These are phyloP conservation scores for Catharanthus roseus DNA, from an alignment of 257 asterid genomes.

Conservation along the genomic window DNA sequence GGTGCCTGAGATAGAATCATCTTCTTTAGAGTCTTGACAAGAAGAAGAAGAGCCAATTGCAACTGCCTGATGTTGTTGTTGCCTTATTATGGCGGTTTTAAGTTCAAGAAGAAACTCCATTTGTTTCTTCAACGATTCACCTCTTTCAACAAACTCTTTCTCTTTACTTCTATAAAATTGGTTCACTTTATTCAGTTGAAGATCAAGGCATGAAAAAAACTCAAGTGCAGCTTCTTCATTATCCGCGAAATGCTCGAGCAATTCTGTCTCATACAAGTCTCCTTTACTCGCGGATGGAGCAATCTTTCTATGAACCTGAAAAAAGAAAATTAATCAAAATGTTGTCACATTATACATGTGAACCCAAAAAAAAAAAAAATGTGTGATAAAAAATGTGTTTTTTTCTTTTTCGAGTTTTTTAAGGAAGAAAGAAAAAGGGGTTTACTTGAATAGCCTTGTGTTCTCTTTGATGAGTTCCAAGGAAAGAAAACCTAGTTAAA, in stretches of 20 bases:
- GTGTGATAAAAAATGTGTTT: not conserved
- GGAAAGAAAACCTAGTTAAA: constrained; percentile 32
- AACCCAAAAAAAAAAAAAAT: not conserved
- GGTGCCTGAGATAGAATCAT: constrained; percentile 65
- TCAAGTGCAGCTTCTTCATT: constrained; percentile 63
- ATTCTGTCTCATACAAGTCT: constrained; percentile 69
- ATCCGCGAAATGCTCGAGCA: constrained; percentile 65
- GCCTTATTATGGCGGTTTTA: constrained; percentile 42
- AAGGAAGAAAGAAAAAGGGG: not conserved
- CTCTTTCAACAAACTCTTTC: constrained; percentile 78
- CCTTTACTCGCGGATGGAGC: constrained; percentile 42
- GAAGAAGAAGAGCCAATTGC: too few species aligned
- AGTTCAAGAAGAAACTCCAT: constrained; percentile 73
- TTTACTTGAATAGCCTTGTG: constrained; percentile 57
- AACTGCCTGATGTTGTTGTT: constrained; percentile 33
- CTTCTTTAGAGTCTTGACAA: constrained; percentile 46
- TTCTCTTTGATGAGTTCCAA: constrained; percentile 39
- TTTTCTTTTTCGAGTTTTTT: not conserved
- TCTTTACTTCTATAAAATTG: constrained; percentile 65
- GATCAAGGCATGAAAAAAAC: constrained; percentile 66
- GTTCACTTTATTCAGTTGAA: constrained; percentile 87
- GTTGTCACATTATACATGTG: constrained; percentile 15
- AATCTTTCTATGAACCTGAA: constrained; percentile 65
- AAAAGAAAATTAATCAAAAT: not conserved
- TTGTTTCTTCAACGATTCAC: constrained; percentile 67